Base-by-base conservation (phyloP, 192 early-diverging fungal genomes). In the Chytriomyces sp. region DNA sequence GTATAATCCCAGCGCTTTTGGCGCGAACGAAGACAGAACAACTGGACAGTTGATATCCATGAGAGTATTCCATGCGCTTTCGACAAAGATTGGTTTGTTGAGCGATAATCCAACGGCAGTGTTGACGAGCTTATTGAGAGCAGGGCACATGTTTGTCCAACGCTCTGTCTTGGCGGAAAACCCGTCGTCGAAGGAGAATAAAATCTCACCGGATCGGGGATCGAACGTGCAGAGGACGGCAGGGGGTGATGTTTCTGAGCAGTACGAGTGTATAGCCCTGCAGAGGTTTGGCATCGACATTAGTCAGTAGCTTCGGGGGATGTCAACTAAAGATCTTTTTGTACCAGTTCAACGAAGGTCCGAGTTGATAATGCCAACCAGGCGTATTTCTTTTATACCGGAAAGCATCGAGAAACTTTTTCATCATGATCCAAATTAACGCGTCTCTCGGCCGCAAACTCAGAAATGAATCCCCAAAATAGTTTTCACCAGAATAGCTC, bases 381-480 rank as follows among this genome's bases (percentile, higher is more conserved):
- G 13, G 53, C 16, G 20, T 57, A n/a, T 57, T 57, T 13, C 13
- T 13, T 13, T 20, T 57, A n/a, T 20, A 57, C 35, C 81, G 61
- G 61, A 72, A 80, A 18, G 62, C 61, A 16, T 66, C 43, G 6
- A 83, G 71, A 78, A 83, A 83, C 72, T 83, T 69, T 50, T 81
- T 79, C 82, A 83, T 83, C 35, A 78, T 20, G 45, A 20, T 61
- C 82, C 82, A 83, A 43, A 83, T 24, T 1, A 80, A 65, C 50
- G 62, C 57, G 76, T 83, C 82, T 16, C 50, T 13, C 61, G 10
- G 26, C 43, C 76, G 69, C 24, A 83, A 76, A 60, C 72, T 69
- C 16, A 83, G 35, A 43, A 74, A 77, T 0, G 79, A 76, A 68
- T 83, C 78, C 49, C 78, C 78, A 46, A 80, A 45, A 18, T 57